These are phyloP conservation scores for Malassezia caprae DNA, from an alignment of 1,284 basidiomycete species.

Conservation along the genomic window DNA sequence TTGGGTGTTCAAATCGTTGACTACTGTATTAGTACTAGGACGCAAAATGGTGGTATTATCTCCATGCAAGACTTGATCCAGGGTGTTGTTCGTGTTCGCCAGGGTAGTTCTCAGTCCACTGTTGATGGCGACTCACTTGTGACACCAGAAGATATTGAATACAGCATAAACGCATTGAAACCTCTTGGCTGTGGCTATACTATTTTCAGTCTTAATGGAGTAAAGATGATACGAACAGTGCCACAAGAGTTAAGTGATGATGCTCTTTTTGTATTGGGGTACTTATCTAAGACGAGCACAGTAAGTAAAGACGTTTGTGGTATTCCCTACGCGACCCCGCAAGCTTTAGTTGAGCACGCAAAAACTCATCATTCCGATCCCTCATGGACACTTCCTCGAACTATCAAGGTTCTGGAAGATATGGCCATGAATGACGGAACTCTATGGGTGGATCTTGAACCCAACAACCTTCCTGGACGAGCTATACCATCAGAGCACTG, in stretches of 20 bases:
- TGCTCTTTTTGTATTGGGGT: background rate
- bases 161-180: slow-evolving; percentile 74
- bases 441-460: slow-evolving; percentile 69
- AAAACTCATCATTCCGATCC: background rate
- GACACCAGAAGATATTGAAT: slow-evolving; percentile 72
- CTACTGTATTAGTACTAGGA: slow-evolving; percentile 78
- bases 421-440: slow-evolving; percentile 81
- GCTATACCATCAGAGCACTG: background rate
- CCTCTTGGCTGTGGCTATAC: slow-evolving; percentile 84
- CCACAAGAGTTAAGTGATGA: slow-evolving; percentile 46
- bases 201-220: slow-evolving; percentile 50
- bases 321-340: slow-evolving; percentile 52
- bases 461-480: background rate
- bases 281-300: background rate
- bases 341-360: background rate
- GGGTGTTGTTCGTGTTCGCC: slow-evolving; percentile 66
- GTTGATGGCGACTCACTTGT: slow-evolving; percentile 31
- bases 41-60: slow-evolving; percentile 81
- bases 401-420: slow-evolving; percentile 69
- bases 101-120: slow-evolving; percentile 37
- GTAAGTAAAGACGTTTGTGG: background rate
- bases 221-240: slow-evolving; percentile 47
- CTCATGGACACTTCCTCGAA: slow-evolving; percentile 47
- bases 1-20: slow-evolving; percentile 94
- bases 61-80: slow-evolving; percentile 73